A percentile compares a stretch with the other conserved stretches of the same genome.
phyloP scores from a whole-genome alignment of 2,329 filamentous ascomycete genomes.

The Fusarium verticillioides region DNA sequence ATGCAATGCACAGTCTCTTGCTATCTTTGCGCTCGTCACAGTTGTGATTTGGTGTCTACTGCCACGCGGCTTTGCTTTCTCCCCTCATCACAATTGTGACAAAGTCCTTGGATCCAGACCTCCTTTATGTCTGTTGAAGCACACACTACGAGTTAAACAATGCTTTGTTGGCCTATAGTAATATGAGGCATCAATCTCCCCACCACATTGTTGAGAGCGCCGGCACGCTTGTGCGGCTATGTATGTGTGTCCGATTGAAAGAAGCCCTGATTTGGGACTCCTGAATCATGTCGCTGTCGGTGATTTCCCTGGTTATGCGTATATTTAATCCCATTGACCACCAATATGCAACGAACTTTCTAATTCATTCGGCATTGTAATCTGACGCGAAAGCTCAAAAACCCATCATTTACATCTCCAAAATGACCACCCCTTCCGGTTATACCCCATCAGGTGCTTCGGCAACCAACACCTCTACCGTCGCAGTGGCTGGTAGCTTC shows the following conservation, averaged over 20 bases:
- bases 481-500: slow-evolving; percentile 3
- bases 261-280: not conserved
- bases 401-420: not conserved
- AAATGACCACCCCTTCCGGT: not conserved
- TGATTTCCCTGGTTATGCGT: not conserved
- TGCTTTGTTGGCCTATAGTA: not conserved
- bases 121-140: not conserved
- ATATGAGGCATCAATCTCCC: not conserved
- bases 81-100: not conserved
- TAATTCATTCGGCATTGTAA: not conserved
- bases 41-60: not conserved
- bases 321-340: not conserved
- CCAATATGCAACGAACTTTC: not conserved
- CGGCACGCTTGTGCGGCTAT: not conserved
- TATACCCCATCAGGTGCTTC: not conserved
- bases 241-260: not conserved
- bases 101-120: not conserved
- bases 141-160: not conserved
- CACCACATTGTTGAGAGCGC: not conserved
- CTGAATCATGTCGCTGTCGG: not conserved
- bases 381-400: not conserved
- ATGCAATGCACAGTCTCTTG: not conserved
- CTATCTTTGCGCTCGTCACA: not conserved
- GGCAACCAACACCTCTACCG: not conserved
- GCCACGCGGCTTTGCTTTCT: not conserved